Evolutionary conservation across 768 basidiomycete genomes (phyloP).

Genomic region (Pleurotus tuoliensis): DNA sequence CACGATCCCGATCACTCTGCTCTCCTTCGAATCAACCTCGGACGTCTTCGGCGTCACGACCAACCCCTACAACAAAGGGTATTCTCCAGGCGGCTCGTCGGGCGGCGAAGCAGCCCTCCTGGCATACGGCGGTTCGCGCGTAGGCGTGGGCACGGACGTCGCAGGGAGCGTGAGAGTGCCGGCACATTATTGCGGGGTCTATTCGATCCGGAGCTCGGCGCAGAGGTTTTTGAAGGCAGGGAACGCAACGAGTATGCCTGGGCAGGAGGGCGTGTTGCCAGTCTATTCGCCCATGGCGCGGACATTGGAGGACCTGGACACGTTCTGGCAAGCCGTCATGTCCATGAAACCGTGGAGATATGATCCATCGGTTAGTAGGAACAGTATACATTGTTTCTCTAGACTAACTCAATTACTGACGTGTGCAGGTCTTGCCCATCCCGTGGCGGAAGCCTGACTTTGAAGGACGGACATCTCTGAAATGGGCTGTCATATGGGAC

Average conservation of each 20-base stretch:
- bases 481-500: conserved; percentile 60
- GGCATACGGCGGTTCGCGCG: conserved; percentile 54
- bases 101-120: conserved; percentile 67
- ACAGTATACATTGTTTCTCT: conserved; percentile 15
- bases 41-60: conserved; percentile 57
- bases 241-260: conserved; percentile 41
- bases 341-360: conserved; percentile 64
- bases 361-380: conserved; percentile 43
- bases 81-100: conserved; percentile 62
- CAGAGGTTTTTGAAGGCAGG: conserved; percentile 47
- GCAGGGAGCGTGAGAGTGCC: conserved; percentile 67
- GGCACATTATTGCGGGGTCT: conserved; percentile 61
- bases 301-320: conserved; percentile 56
- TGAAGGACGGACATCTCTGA: conserved; percentile 27
- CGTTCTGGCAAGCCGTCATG: conserved; percentile 59
- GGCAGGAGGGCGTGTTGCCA: conserved; percentile 55
- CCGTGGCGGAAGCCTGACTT: conserved; percentile 35
- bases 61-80: conserved; percentile 55
- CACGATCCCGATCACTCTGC: conserved; percentile 54
- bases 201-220: conserved; percentile 49
- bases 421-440: conserved; percentile 33
- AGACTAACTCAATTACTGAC: background rate
- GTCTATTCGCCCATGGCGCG: conserved; percentile 60
- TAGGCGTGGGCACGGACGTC: conserved; percentile 68
- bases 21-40: conserved; percentile 55